Conservation (phyloP, 108 stramenopile genomes). For the Schizochytrium sp. region DNA sequence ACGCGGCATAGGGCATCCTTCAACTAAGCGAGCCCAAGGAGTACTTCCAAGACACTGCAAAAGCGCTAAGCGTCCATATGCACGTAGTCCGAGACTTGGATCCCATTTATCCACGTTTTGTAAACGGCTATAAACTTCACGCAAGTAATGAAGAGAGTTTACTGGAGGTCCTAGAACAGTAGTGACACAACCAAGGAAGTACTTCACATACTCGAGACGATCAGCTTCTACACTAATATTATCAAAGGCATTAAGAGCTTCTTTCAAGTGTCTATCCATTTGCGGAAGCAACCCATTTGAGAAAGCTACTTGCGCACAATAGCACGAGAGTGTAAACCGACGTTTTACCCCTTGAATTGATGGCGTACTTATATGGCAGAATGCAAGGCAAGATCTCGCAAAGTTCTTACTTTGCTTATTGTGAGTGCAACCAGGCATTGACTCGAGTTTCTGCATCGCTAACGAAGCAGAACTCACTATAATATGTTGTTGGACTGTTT, state of each 20-base stretch:
- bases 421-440: not conserved
- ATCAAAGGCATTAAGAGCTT: not conserved
- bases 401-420: not conserved
- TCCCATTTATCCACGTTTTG: not conserved
- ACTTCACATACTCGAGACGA: constrained; percentile 12
- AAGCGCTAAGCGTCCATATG: not conserved
- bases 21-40: too few relatives aligned
- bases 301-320: not conserved
- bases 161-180: not conserved
- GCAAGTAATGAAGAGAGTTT: not conserved
- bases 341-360: not conserved
- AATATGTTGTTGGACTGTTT: not conserved
- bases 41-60: too few relatives aligned
- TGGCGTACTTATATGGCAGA: constrained; percentile 13
- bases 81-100: not conserved
- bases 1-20: too few relatives aligned
- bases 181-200: not conserved
- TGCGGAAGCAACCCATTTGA: not conserved
- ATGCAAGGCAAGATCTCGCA: constrained; percentile 43
- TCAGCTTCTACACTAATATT: not conserved
- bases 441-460: not conserved
- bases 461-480: not conserved
- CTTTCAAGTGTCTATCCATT: not conserved
- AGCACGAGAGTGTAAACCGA: not conserved
- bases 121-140: not conserved